These are phyloP conservation scores for Scenedesmus sp. DNA, from an alignment of 163 green algal genomes.

Conservation along the genomic window DNA sequence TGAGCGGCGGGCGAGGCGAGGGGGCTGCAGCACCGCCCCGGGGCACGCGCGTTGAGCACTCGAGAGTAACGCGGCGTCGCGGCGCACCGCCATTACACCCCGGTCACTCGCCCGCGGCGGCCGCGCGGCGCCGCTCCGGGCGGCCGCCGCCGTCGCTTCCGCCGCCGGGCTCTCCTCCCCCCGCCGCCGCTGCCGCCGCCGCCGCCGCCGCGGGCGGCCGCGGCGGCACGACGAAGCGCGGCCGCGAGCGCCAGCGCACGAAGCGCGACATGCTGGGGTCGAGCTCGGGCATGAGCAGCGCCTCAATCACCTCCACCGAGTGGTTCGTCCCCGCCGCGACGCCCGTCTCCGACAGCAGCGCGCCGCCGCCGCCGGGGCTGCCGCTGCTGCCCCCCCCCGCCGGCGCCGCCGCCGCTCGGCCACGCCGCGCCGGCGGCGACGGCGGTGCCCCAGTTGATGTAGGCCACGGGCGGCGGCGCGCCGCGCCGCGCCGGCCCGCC, in stretches of 20 bases:
- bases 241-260: slow-evolving; percentile 3
- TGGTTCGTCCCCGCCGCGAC: not conserved
- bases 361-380: not conserved
- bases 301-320: slow-evolving; percentile 9
- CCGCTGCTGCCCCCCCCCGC: not conserved
- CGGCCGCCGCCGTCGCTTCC: no score
- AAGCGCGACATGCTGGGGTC: slow-evolving; percentile 24
- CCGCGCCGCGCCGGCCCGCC: not conserved
- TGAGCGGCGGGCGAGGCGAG: no score
- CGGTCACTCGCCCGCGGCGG: no score
- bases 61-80: no score
- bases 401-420: no score
- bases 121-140: no score
- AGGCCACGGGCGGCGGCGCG: slow-evolving; percentile 1
- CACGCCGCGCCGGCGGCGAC: not conserved
- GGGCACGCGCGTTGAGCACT: no score
- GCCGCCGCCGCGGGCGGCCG: not conserved
- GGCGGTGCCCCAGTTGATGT: slow-evolving; percentile 33
- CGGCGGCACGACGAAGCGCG: slow-evolving; percentile 18
- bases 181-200: not conserved
- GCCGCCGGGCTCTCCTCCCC: no score
- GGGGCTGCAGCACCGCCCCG: no score
- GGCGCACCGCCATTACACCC: no score
- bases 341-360: not conserved
- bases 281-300: slow-evolving; percentile 35